phyloP scores from a whole-genome alignment of 805 yeast genomes.

The Candida michaelii region DNA sequence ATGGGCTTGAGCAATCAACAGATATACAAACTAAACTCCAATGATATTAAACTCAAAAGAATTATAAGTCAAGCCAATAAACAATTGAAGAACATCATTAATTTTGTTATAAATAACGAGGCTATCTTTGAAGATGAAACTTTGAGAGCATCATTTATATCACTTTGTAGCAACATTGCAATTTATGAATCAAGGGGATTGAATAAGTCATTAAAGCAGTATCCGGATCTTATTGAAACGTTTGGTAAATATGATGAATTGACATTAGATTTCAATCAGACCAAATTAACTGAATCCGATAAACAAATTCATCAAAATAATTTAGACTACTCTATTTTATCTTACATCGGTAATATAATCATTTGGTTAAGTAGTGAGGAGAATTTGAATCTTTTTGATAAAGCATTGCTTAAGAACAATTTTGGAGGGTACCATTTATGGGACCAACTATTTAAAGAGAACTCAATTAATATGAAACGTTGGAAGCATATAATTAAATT shows the following conservation, averaged over 20 bases:
- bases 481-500: slow-evolving; percentile 44
- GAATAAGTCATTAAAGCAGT: slow-evolving; percentile 22
- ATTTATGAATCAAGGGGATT: slow-evolving; percentile 37
- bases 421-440: slow-evolving; percentile 42
- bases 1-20: slow-evolving; percentile 38
- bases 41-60: slow-evolving; percentile 40
- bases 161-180: slow-evolving; percentile 35
- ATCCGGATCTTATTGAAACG: slow-evolving; percentile 27
- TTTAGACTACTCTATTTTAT: slow-evolving; percentile 38
- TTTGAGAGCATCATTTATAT: slow-evolving; percentile 23
- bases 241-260: slow-evolving; percentile 32
- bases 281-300: slow-evolving; percentile 34
- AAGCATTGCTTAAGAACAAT: slow-evolving; percentile 4
- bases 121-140: slow-evolving; percentile 9
- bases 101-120: slow-evolving; percentile 7
- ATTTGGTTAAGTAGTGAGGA: slow-evolving; percentile 26
- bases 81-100: slow-evolving; percentile 7
- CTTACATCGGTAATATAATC: slow-evolving; percentile 38
- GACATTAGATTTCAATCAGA: slow-evolving; percentile 31
- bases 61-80: slow-evolving; percentile 29
- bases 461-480: slow-evolving; percentile 37
- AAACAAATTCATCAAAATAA: slow-evolving; percentile 33
- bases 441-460: slow-evolving; percentile 36
- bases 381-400: slow-evolving; percentile 5
- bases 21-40: slow-evolving; percentile 27